phyloP scores from a whole-genome alignment of 345 rosid species.

The Citropsis articulata region DNA sequence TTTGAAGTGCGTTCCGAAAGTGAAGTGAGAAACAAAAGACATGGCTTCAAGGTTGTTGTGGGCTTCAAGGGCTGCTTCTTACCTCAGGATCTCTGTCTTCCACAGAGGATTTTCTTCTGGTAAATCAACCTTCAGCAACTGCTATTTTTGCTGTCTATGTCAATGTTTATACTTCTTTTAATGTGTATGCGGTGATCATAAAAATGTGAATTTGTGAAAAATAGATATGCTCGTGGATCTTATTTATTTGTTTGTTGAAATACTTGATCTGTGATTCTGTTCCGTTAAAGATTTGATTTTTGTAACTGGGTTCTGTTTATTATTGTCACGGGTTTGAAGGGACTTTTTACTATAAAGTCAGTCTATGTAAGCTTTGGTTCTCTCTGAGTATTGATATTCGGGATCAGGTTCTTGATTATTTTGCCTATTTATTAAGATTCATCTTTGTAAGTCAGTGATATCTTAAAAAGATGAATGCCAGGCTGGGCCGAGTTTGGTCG shows the following conservation, averaged over 20 bases:
- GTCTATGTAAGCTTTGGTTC: not conserved
- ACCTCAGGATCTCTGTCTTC: constrained; percentile 74
- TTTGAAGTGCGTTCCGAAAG: not conserved
- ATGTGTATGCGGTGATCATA: constrained; percentile 13
- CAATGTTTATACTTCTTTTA: not conserved
- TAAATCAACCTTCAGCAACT: constrained; percentile 16
- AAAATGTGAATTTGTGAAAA: not conserved
- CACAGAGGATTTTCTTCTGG: constrained; percentile 78
- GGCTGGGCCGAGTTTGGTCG: not conserved
- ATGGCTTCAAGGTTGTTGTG: constrained; percentile 80
- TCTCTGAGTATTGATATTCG: not conserved
- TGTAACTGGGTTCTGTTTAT: not conserved
- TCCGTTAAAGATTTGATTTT: constrained; percentile 25
- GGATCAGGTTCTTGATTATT: not conserved
- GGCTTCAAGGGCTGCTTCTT: constrained; percentile 93
- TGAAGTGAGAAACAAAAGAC: not conserved
- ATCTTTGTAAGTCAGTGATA: no score
- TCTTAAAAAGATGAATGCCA: not conserved
- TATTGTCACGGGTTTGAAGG: not conserved
- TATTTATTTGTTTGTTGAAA: constrained; percentile 3
- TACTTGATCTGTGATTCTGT: constrained; percentile 1
- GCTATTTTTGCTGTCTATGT: not conserved
- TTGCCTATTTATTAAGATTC: not conserved
- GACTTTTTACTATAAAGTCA: not conserved
- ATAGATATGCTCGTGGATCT: constrained; percentile 16